Evolutionary conservation across 305 asterid species (phyloP).

Genomic region (Salvia sclarea): DNA sequence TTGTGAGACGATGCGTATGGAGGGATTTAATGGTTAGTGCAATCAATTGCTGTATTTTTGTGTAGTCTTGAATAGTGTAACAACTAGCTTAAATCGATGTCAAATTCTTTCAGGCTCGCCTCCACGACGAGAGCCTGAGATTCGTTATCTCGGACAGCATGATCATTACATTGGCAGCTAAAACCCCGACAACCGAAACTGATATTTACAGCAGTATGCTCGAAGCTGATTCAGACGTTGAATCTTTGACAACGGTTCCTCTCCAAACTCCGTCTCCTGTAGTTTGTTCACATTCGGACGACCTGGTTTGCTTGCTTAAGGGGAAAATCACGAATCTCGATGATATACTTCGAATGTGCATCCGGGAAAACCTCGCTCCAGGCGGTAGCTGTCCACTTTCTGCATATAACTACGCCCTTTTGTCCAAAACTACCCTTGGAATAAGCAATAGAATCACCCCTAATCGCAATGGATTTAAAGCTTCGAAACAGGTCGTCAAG

Average conservation of each 20-base stretch:
- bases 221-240: slow-evolving; percentile 62
- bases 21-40: slow-evolving; percentile 93
- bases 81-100: slow-evolving; percentile 30
- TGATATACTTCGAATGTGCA: slow-evolving; percentile 47
- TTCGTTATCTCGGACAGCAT: slow-evolving; percentile 83
- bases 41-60: slow-evolving; percentile 11
- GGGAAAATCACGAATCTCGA: slow-evolving; percentile 45
- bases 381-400: slow-evolving; percentile 85
- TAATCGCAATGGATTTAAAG: slow-evolving; percentile 53
- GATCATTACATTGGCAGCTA: slow-evolving; percentile 64
- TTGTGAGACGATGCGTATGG: slow-evolving; percentile 84
- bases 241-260: slow-evolving; percentile 36
- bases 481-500: slow-evolving; percentile 59
- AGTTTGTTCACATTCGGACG: slow-evolving; percentile 69
- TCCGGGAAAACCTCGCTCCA: slow-evolving; percentile 64
- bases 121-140: slow-evolving; percentile 93
- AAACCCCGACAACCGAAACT: slow-evolving; percentile 55
- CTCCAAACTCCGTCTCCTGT: slow-evolving; percentile 71
- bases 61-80: slow-evolving; percentile 6
- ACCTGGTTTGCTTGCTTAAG: slow-evolving; percentile 54
- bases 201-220: slow-evolving; percentile 59
- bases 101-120: slow-evolving; percentile 76
- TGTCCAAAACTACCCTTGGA: slow-evolving; percentile 62
- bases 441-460: slow-evolving; percentile 46
- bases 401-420: slow-evolving; percentile 64